Base-by-base conservation (phyloP, 2,329 filamentous ascomycete genomes). In the Orbilia oligospora region DNA sequence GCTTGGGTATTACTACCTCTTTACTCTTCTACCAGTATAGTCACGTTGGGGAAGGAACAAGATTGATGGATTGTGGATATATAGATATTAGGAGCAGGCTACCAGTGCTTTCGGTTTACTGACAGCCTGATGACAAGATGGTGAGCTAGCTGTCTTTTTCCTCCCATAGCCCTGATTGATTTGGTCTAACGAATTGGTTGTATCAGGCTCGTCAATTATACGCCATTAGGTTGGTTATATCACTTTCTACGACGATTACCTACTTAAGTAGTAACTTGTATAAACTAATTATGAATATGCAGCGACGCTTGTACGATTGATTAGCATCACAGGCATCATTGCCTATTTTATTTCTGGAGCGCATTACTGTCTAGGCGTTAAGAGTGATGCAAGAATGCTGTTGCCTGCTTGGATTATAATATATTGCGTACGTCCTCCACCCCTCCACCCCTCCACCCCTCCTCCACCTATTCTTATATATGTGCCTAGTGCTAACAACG, bases 101-200 rank as follows among this genome's bases (percentile, higher is more conserved):
- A 93, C 84, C 88, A 94, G 77, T 92, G 91, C 64, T 94, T 93
- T 84, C 92, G 93, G 86, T 94, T 94, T 83, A 92, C 91, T 72
- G 92, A 94, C 85, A 93, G 92, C 84, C 88, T 94, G 82, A 94
- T 94, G 92, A 93, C 91, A 79, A 87, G 92, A 85, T 94, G 92
- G 91, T 92, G 83, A 48, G 38, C 33, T 36, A 4, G 53, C n/a
- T 36, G 68, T 20, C 9, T 63, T 36, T n/a, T 49, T 51, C 38
- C 14, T 5, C 6, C n/a, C n/a, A 18, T 65, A 79, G 10, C 33
- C 10, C 33, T 4, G 8, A 36, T 36, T 38, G 80, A 3, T n/a
- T 10, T 9, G 81, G 68, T 46, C 44, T 72, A 49, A 72, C 30
- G 33, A 30, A 22, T 38, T 9, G n/a, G 41, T 55, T 71, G 67